These are phyloP conservation scores for Nakazawaea wickerhamii DNA, from an alignment of 805 yeast species.

Conservation along the genomic window DNA sequence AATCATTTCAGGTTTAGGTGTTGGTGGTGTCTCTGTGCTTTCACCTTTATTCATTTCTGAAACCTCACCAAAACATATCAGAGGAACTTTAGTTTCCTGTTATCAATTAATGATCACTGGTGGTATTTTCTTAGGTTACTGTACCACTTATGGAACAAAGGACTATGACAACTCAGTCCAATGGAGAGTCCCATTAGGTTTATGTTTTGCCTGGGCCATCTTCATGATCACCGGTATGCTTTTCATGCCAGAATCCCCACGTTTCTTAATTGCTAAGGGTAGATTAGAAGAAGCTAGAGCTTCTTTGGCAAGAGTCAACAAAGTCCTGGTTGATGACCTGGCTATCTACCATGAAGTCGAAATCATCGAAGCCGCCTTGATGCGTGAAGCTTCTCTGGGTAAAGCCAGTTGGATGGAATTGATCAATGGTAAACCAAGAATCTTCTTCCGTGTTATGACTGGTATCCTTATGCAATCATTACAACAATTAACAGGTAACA, in stretches of 20 bases:
- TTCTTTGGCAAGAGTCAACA: slow-evolving; percentile 45
- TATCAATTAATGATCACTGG: slow-evolving; percentile 54
- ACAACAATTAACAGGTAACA: slow-evolving; percentile 71
- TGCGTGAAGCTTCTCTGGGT: slow-evolving; percentile 44
- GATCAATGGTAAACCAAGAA: slow-evolving; percentile 44
- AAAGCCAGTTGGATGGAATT: slow-evolving; percentile 46
- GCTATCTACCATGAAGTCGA: slow-evolving; percentile 29
- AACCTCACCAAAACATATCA: slow-evolving; percentile 49
- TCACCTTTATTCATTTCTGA: slow-evolving; percentile 48
- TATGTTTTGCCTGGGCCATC: slow-evolving; percentile 44
- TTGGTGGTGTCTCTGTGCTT: slow-evolving; percentile 36
- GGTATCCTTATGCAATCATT: slow-evolving; percentile 55
- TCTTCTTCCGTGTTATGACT: slow-evolving; percentile 34
- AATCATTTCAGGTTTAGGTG: slow-evolving; percentile 38
- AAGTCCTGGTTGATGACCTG: slow-evolving; percentile 26
- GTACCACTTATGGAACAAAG: slow-evolving; percentile 50
- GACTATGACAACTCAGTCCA: slow-evolving; percentile 34
- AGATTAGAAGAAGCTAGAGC: slow-evolving; percentile 47
- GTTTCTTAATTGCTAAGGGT: slow-evolving; percentile 54
- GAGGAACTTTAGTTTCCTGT: slow-evolving; percentile 57
- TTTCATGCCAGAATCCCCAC: slow-evolving; percentile 66
- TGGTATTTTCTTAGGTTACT: slow-evolving; percentile 55
- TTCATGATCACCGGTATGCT: slow-evolving; percentile 51
- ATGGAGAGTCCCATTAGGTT: slow-evolving; percentile 54
- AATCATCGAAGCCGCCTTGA: slow-evolving; percentile 38